A percentile compares a stretch with the other conserved stretches of the same genome.
phyloP scores from a whole-genome alignment of 306 rosid genomes.

The Sindora glabra region DNA sequence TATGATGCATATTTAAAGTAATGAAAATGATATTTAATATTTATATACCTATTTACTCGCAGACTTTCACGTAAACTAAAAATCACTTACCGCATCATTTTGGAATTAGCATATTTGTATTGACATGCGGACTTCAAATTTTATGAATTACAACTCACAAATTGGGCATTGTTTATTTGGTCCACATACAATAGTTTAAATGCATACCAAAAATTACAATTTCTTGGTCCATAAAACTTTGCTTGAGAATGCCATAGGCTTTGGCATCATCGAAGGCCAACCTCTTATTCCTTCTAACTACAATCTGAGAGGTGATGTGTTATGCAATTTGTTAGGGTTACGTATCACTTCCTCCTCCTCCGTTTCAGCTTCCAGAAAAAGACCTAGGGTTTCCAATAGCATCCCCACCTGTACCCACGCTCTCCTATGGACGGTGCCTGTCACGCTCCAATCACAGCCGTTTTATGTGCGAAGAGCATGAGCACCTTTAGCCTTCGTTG shows the following conservation, averaged over 20 bases:
- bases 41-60: too few relatives aligned
- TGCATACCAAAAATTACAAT: not conserved
- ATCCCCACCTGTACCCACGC: conserved; percentile 22
- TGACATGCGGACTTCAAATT: too few relatives aligned
- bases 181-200: too few relatives aligned
- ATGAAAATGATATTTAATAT: too few relatives aligned
- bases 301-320: not conserved
- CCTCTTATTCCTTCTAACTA: not conserved
- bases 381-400: conserved; percentile 59
- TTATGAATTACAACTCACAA: too few relatives aligned
- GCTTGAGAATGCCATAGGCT: not conserved
- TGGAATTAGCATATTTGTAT: too few relatives aligned
- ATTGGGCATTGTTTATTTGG: too few relatives aligned
- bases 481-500: conserved; percentile 52
- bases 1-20: too few relatives aligned
- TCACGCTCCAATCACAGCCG: conserved; percentile 44
- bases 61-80: too few relatives aligned
- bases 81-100: too few relatives aligned
- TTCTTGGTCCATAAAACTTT: not conserved
- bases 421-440: not conserved
- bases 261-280: too few relatives aligned
- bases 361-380: conserved; percentile 24
- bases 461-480: conserved; percentile 53
- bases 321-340: conserved; percentile 43
- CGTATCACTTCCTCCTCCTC: conserved; percentile 22